Base-by-base conservation (phyloP, 2,329 filamentous ascomycete genomes). In the Ophiostoma sp. region DNA sequence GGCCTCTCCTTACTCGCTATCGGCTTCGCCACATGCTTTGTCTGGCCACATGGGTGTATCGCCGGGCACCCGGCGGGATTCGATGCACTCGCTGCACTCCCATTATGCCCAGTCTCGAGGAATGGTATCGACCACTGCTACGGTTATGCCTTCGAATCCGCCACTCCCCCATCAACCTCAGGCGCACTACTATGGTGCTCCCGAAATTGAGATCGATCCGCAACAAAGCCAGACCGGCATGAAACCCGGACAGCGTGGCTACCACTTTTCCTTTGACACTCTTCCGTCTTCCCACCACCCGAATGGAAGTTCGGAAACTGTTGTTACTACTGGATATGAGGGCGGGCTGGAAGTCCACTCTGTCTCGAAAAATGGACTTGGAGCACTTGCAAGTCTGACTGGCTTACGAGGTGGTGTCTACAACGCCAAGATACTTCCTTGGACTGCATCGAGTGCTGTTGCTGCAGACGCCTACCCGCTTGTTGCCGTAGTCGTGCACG, bases 221-320 rank as follows among this genome's bases (percentile, higher is more conserved):
- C 81, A 81, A 69, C 79, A 81, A 20, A 82, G 81, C 62, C 80
- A 84, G 23, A 31, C 69, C 60, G 86, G 85, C 11, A 81, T 89
- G 76, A 85, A 85, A 73, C 85, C 89, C 2, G 89, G 89, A 3
- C 87, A 89, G 52, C 86, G 85, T 64, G 92, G 91, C 8, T 93
- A 91, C 74, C 92, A 90, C 77, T 95, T 92, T 77, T 89, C 90
- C 6, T 93, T 96, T 75, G 94, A 97, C 77, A 88, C 84, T 2
- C 82, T 96, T 62, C 83, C 85, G 1, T 78, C 80, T n/a, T 77
- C 79, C 3, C 74, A 76, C 57, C 17, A 69, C 20, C 39, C 60
- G 1, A 75, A 76, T 7, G 78, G 80, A 69, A 77, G 78, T 44
- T 80, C 81, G 69, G 85, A 91, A 76, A 89, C 90, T 77, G 87